A percentile compares a stretch with the other conserved stretches of the same genome.
These are phyloP conservation scores for Trametes cubensis DNA, from an alignment of 768 basidiomycete genomes.

Conservation along the genomic window DNA sequence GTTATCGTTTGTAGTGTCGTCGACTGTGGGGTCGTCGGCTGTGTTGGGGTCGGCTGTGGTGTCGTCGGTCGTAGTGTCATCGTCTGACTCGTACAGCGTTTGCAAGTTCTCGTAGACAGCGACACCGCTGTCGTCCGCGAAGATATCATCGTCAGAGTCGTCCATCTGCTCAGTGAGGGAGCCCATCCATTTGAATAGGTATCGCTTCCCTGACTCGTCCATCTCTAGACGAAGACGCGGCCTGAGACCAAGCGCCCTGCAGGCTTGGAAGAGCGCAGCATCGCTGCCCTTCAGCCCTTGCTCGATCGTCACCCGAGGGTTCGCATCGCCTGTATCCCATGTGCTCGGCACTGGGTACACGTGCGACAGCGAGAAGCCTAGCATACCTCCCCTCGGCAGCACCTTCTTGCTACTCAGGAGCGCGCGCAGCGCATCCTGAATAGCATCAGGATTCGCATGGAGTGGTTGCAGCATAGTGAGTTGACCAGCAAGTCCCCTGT, in stretches of 20 bases:
- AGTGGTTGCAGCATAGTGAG: not conserved
- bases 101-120: no score
- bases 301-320: not conserved
- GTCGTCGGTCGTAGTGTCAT: not conserved
- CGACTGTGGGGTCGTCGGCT: no score
- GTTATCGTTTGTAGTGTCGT: no score
- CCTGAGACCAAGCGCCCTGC: conserved; percentile 3
- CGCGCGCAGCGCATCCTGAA: conserved; percentile 24
- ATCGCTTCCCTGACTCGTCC: not conserved
- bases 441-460: conserved; percentile 1
- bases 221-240: not conserved
- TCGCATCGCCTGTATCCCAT: not conserved
- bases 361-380: conserved; percentile 44
- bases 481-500: not conserved
- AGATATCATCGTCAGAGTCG: not conserved
- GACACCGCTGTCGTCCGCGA: no score
- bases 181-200: not conserved
- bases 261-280: conserved; percentile 2
- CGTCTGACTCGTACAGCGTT: no score
- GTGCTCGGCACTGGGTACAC: conserved; percentile 22
- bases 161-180: not conserved
- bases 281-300: conserved; percentile 11
- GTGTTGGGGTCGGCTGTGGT: not conserved
- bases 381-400: conserved; percentile 38
- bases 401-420: conserved; percentile 38